These are phyloP conservation scores for Pythium brachiatum DNA, from an alignment of 352 stramenopile species.

Conservation along the genomic window DNA sequence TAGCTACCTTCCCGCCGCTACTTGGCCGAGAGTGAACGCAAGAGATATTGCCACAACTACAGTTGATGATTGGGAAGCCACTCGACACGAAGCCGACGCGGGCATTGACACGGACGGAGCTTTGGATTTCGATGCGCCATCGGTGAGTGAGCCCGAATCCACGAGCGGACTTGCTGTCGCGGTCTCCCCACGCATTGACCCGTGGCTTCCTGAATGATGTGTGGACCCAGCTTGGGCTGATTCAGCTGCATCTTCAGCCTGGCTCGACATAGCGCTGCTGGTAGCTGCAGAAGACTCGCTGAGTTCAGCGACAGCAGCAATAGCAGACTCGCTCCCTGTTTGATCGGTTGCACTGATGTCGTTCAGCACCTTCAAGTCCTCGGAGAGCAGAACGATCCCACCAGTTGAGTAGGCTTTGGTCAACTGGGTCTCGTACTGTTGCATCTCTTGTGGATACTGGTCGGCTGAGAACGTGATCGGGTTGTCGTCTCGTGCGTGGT, in stretches of 20 bases:
- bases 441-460: conserved; percentile 7
- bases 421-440: conserved; percentile 17
- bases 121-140: background rate
- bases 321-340: conserved; percentile 14
- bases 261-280: background rate
- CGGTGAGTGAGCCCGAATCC: background rate
- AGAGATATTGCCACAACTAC: background rate
- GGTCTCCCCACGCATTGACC: background rate
- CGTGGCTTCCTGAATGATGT: background rate
- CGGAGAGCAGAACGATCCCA: conserved; percentile 15
- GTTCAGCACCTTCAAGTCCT: conserved; percentile 7
- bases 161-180: background rate
- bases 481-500: conserved; percentile 10
- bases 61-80: background rate
- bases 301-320: conserved; percentile 11
- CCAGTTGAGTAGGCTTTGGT: conserved; percentile 11
- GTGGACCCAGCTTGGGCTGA: background rate
- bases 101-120: background rate
- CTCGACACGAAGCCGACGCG: background rate
- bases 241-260: background rate
- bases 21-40: background rate
- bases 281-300: background rate
- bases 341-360: conserved; percentile 6
- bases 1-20: too few species aligned
- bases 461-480: conserved; percentile 3